These are phyloP conservation scores for Microbotryum saponariae DNA, from an alignment of 1,284 basidiomycete genomes.

Conservation along the genomic window DNA sequence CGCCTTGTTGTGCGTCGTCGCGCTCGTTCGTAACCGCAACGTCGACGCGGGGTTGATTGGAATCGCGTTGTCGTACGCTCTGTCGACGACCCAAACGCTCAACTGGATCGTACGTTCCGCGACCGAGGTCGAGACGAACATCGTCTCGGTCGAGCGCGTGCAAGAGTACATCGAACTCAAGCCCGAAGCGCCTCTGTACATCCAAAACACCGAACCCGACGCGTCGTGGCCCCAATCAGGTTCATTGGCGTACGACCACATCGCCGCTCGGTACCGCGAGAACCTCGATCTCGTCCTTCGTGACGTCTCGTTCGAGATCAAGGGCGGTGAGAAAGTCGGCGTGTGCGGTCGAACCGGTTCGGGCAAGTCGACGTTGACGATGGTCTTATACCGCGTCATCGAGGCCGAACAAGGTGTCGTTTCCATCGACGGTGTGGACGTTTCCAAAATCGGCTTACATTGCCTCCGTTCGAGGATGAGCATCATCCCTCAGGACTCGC, in stretches of 20 bases:
- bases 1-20: conserved; percentile 59
- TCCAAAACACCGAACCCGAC: conserved; percentile 56
- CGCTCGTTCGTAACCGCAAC: conserved; percentile 55
- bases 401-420: conserved; percentile 75
- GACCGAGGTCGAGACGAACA: conserved; percentile 83
- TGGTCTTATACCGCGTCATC: conserved; percentile 68
- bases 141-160: conserved; percentile 61
- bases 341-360: conserved; percentile 82
- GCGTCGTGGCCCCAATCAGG: conserved; percentile 68
- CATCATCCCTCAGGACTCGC: conserved; percentile 71
- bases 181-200: conserved; percentile 67
- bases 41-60: conserved; percentile 85
- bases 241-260: conserved; percentile 63
- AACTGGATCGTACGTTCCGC: conserved; percentile 57
- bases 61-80: conserved; percentile 76
- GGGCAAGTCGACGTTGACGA: conserved; percentile 75
- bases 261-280: conserved; percentile 65
- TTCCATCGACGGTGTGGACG: conserved; percentile 72
- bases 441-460: conserved; percentile 71
- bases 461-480: conserved; percentile 63
- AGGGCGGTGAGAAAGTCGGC: conserved; percentile 73
- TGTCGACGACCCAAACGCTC: conserved; percentile 51
- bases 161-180: conserved; percentile 60
- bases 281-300: conserved; percentile 71
- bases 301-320: conserved; percentile 56